Evolutionary conservation across 768 basidiomycete genomes (phyloP).

Genomic region (Termitomyces sp.): DNA sequence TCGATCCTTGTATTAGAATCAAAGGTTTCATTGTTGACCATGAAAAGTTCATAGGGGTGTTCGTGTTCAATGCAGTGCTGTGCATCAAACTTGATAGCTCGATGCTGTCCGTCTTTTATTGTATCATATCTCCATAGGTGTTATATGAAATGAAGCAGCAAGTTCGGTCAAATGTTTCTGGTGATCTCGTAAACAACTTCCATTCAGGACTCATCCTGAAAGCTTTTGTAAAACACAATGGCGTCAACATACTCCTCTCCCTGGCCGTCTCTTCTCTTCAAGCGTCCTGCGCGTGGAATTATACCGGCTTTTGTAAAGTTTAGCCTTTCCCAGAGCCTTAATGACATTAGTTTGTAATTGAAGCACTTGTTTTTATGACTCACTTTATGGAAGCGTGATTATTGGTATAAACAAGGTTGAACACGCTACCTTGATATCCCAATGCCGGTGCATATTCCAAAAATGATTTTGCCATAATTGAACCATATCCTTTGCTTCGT

Average conservation of each 20-base stretch:
- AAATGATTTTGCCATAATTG: conserved; percentile 70
- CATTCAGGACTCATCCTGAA: conserved; percentile 32
- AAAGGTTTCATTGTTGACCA: background rate
- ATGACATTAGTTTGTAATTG: background rate
- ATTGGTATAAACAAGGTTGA: conserved; percentile 88
- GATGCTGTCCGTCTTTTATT: background rate
- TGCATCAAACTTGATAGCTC: background rate
- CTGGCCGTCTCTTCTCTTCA: conserved; percentile 58
- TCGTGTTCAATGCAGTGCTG: background rate
- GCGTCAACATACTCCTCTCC: conserved; percentile 91
- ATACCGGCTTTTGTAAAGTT: conserved; percentile 76
- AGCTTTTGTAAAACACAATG: conserved; percentile 78
- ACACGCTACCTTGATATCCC: conserved; percentile 76
- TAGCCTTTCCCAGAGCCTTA: conserved; percentile 75
- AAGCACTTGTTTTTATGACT: conserved; percentile 14
- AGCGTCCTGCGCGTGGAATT: conserved; percentile 71
- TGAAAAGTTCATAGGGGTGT: background rate
- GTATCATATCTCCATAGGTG: background rate
- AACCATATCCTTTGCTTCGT: conserved; percentile 65
- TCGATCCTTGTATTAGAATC: background rate
- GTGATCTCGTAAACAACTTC: background rate
- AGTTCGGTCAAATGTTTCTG: background rate
- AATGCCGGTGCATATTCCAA: conserved; percentile 75
- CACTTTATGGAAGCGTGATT: conserved; percentile 72
- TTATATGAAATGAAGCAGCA: background rate